Percentiles rank a stretch among this genome's conserved stretches.
Conservation (phyloP, 495 filamentous ascomycete genomes). For the Polyplosphaeria fusca region DNA sequence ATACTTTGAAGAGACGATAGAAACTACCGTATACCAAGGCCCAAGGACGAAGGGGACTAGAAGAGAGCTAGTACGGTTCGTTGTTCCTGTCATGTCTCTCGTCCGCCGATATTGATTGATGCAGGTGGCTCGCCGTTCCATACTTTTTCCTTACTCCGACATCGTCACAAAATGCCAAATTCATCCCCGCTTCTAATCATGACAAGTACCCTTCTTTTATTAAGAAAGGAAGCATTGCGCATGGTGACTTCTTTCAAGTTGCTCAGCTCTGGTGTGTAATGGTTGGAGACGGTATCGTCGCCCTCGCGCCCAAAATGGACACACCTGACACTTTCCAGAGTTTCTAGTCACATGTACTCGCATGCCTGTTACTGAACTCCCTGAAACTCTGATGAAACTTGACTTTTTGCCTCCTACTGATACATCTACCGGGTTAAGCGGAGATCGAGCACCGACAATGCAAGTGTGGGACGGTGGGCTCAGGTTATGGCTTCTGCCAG, state of each 20-base stretch:
- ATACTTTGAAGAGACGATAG: slow-evolving; percentile 13
- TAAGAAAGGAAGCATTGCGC: neutral
- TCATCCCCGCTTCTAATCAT: neutral
- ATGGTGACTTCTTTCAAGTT: slow-evolving; percentile 13
- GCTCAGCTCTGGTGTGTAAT: slow-evolving; percentile 17
- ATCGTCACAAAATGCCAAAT: neutral
- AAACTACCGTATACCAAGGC: slow-evolving; percentile 2
- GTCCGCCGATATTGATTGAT: neutral
- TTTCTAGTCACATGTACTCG: slow-evolving; percentile 6
- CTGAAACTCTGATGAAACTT: slow-evolving; percentile 5
- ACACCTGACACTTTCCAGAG: neutral
- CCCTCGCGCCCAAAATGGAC: neutral
- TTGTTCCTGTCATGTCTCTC: too few relatives aligned
- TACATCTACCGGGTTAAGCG: neutral
- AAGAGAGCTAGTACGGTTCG: neutral
- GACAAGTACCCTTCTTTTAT: neutral
- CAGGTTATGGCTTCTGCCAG: slow-evolving; percentile 9
- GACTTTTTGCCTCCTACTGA: slow-evolving; percentile 5
- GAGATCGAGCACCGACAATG: slow-evolving; percentile 5
- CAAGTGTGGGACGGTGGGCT: slow-evolving; percentile 8
- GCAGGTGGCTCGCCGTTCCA: slow-evolving; percentile 1
- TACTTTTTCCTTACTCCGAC: slow-evolving; percentile 12
- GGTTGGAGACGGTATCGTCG: slow-evolving; percentile 6
- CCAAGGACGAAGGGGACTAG: slow-evolving; percentile 3
- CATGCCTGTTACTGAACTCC: slow-evolving; percentile 1